Base-by-base conservation (phyloP, 1,139 yeast species). In the Candida sanyaensis region DNA sequence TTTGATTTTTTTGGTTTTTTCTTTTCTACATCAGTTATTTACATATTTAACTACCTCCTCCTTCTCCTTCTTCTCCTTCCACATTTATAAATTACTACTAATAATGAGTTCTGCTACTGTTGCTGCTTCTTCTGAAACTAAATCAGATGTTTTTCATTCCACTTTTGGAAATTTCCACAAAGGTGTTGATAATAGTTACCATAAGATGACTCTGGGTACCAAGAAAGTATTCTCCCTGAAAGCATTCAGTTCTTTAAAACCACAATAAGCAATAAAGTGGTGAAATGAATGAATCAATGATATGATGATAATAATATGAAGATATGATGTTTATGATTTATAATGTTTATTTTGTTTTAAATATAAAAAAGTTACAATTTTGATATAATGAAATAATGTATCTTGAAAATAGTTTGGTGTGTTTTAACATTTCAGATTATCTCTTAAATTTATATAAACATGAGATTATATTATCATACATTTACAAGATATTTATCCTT, bases 401-500 rank as follows among this genome's bases (percentile, higher is more conserved):
- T 17, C 21, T 17, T 17, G 3, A 3, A 17, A 17, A 17, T 17
- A 17, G 21, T 2, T 17, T 17, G 3, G 21, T 17, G 3, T 2
- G 3, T 17, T 17, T 17, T 17, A 17, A 17, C 21, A 17, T 17
- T 17, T 17, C 21, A 17, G 21, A 17, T 17, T 17, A 17, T 2
- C 21, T 17, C 21, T 17, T 17, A 17, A 2, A 17, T 17, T 17
- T 17, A n/a, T n/a, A n/a, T 17, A 17, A 17, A 17, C 21, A 17
- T 17, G 21, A 17, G 21, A 17, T 3, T 26, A 32, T 34, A 34
- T 10, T n/a, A 7, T 26, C 24, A 28, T 31, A 32, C 31, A 44
- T 21, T 28, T 17, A 17, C 40, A n/a, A 26, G 34, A 44, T 53
- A 50, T 23, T 43, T 48, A 12, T 47, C 48, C 31, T 50, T 54